Evolutionary conservation across 2,329 filamentous ascomycete genomes (phyloP), one percentile per base, ranked within the genome.

Genomic region (Orbilia ellipsospora): DNA sequence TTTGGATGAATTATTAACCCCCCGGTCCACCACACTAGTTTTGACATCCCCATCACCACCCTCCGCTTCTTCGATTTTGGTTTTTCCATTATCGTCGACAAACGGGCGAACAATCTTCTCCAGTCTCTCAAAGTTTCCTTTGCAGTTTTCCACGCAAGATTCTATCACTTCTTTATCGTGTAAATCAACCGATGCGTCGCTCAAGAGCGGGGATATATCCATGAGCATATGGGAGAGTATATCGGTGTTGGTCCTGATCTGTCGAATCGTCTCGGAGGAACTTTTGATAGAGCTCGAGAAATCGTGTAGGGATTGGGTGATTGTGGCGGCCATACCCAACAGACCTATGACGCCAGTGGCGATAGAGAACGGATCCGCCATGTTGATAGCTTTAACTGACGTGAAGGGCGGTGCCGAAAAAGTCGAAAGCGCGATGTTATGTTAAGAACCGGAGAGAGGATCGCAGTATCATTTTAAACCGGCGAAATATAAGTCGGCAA

Each of bases 311-410:
- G 63, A 68, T n/a, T 74, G 67, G 40, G 57, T 63, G 6, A 68
- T 23, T 12, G 48, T 56, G 5, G 52, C 57, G 16, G 70, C 70
- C 50, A 74, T 45, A 2, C 70, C 63, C 8, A 74, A 1, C 18
- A 74, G n/a, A 51, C 70, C 70, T 3, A 74, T 8, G 2, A 52
- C 70, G 8, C 70, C 70, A 0, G 70, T 64, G 13, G 63, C 70
- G 28, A 74, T 74, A 2, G 70, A 74, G 51, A 74, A 74, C 1
- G 70, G 70, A 57, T 74, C 70, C 2, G 70, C 63, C 70, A 74
- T 74, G 3, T 18, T 16, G 55, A 13, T 55, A n/a, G n/a, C n/a
- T n/a, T n/a, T n/a, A n/a, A 10, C 31, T 36, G 31, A 7, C 5
- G 31, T 23, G 23, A 23, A 2, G 23, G 23, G 23, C 4, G 2